A percentile compares a stretch with the other conserved stretches of the same genome.
Evolutionary conservation across 768 basidiomycete genomes (phyloP).

Genomic region (Termitomyces sp.): DNA sequence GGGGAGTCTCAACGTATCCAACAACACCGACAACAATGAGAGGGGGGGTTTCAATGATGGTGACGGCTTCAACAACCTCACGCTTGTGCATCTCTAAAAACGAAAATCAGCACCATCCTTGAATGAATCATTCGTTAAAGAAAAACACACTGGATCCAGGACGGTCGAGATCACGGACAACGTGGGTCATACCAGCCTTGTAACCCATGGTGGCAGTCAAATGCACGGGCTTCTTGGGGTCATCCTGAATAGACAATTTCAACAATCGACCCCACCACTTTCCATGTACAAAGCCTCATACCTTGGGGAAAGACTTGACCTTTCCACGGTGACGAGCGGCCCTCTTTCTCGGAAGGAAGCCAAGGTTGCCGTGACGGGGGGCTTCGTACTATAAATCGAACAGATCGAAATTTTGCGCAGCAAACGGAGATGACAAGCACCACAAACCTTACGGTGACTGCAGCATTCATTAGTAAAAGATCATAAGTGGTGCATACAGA

Average conservation of each 20-base stretch:
- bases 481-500: neutral
- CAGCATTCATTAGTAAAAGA: slow-evolving; percentile 12
- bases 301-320: slow-evolving; percentile 99
- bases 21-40: slow-evolving; percentile 97
- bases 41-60: slow-evolving; percentile 94
- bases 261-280: neutral
- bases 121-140: neutral
- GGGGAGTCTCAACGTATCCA: slow-evolving; percentile 99
- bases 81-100: slow-evolving; percentile 97
- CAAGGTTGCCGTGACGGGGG: slow-evolving; percentile 96
- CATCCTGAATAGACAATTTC: slow-evolving; percentile 61
- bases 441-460: slow-evolving; percentile 85
- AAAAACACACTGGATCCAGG: slow-evolving; percentile 95
- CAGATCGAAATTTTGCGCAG: neutral
- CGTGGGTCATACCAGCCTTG: slow-evolving; percentile 99
- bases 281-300: slow-evolving; percentile 29
- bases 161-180: slow-evolving; percentile 98
- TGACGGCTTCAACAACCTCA: slow-evolving; percentile 97
- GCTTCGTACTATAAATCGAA: slow-evolving; percentile 78
- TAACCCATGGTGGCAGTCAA: slow-evolving; percentile 98
- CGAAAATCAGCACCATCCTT: neutral
- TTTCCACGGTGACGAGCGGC: slow-evolving; percentile 97
- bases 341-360: slow-evolving; percentile 95
- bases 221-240: slow-evolving; percentile 98
- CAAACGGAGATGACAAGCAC: neutral